Evolutionary conservation across 768 basidiomycete species (phyloP), one percentile per base, ranked within the genome.

Genomic region (Lenzites betulinus): DNA sequence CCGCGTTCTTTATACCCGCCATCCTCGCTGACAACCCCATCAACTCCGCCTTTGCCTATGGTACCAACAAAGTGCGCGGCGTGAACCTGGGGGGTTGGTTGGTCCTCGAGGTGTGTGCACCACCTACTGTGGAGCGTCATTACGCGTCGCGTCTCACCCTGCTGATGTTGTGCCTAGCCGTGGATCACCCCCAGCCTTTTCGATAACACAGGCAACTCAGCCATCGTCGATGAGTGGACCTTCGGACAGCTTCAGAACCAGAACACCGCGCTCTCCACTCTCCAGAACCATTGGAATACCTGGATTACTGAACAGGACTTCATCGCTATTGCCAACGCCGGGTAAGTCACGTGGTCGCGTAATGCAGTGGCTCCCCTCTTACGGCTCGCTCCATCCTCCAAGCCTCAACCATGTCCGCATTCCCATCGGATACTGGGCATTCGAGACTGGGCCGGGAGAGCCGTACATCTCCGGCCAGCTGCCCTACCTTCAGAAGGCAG

Each of bases 371-470:
- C 28, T 36, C 26, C 20, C 55, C 38, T 22, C 47, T 46, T 47
- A 35, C 18, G 26, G 48, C 47, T 58, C 25, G 62, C 23, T 52
- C 13, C 51, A n/a, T 53, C 33, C 54, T 28, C 51, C 54, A 62
- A 59, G 90, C 16, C 76, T 93, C 54, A 93, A 92, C 69, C 90
- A 92, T 71, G 88, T 93, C 57, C 85, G 92, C 47, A 68, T 93
- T 38, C 92, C 92, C 15, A 90, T 95, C 44, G 94, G 93, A 13
- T 96, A 91, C 72, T 95, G 92, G 92, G 92, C 90, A 1, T 93
- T 88, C 67, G 92, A 95, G 59, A 85, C 93, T 36, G 80, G 82
- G 22, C 78, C 79, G 13, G 90, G 90, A 5, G 89, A 93, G 67
- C 93, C 92, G 7, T 93, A 81, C 71, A 83, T 91, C 59, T 82